phyloP scores from a whole-genome alignment of 352 stramenopile genomes.

The Phytophthora crassamura region DNA sequence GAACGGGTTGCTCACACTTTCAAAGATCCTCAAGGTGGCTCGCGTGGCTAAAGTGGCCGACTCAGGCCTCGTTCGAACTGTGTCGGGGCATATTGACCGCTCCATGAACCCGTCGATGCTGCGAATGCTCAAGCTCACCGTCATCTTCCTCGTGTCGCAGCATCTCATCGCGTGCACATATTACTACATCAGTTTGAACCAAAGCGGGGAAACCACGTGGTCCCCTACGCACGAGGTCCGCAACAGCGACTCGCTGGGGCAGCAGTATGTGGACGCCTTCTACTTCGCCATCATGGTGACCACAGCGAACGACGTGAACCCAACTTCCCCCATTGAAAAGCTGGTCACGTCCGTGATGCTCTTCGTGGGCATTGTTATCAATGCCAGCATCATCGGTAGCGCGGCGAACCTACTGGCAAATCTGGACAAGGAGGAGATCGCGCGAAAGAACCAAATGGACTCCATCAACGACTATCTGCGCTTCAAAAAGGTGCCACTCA shows the following conservation, averaged over 20 bases:
- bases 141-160: constrained; percentile 74
- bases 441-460: constrained; percentile 82
- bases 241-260: constrained; percentile 36
- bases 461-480: constrained; percentile 83
- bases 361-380: constrained; percentile 81
- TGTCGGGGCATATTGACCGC: constrained; percentile 60
- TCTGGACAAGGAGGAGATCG: constrained; percentile 76
- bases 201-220: constrained; percentile 55
- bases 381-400: constrained; percentile 83
- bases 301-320: constrained; percentile 67
- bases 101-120: constrained; percentile 75
- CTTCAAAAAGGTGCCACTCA: constrained; percentile 78
- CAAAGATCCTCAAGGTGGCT: constrained; percentile 64
- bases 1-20: constrained; percentile 47
- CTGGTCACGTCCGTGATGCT: constrained; percentile 73
- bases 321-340: constrained; percentile 59
- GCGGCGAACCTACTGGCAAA: constrained; percentile 79
- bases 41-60: constrained; percentile 63
- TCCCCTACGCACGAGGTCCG: constrained; percentile 37
- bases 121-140: constrained; percentile 70
- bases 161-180: constrained; percentile 84
- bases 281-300: constrained; percentile 80
- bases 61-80: constrained; percentile 54
- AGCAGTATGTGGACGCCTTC: constrained; percentile 63
- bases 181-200: constrained; percentile 59